These are phyloP conservation scores for Boletellus sp. DNA, from an alignment of 768 basidiomycete genomes.

Conservation along the genomic window DNA sequence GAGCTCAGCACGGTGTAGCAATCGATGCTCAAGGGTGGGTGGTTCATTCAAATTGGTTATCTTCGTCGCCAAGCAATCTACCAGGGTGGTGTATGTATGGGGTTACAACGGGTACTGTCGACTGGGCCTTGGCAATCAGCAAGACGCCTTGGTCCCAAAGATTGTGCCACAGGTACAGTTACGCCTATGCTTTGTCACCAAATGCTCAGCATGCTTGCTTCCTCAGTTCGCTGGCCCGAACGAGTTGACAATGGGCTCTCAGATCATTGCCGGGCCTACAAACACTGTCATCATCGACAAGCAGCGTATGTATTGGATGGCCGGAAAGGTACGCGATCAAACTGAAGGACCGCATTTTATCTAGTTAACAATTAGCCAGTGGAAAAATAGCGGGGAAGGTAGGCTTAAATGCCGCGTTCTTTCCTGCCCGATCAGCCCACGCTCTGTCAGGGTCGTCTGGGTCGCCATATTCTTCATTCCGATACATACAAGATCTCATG, in stretches of 20 bases:
- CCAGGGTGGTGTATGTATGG: slow-evolving; percentile 77
- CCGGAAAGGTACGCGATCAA: slow-evolving; percentile 56
- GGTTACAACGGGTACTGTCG: slow-evolving; percentile 91
- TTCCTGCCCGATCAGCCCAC: slow-evolving; percentile 1
- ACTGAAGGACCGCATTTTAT: neutral
- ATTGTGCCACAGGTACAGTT: slow-evolving; percentile 67
- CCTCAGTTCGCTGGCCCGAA: slow-evolving; percentile 74
- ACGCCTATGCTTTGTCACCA: slow-evolving; percentile 1
- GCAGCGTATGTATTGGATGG: slow-evolving; percentile 85
- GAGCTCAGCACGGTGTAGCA: slow-evolving; percentile 83
- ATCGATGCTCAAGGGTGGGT: slow-evolving; percentile 71
- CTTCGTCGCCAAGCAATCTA: slow-evolving; percentile 7
- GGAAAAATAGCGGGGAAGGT: slow-evolving; percentile 96
- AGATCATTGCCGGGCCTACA: slow-evolving; percentile 75
- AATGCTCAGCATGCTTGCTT: neutral
- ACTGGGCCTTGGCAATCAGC: slow-evolving; percentile 82
- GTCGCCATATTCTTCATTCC: slow-evolving; percentile 84
- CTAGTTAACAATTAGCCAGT: slow-evolving; percentile 43
- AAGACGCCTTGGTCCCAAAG: slow-evolving; percentile 76
- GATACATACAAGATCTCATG: slow-evolving; percentile 85
- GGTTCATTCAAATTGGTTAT: neutral
- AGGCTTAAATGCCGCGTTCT: neutral
- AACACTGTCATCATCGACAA: slow-evolving; percentile 82
- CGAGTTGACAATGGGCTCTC: slow-evolving; percentile 53
- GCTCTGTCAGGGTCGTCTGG: slow-evolving; percentile 78